Percentiles rank a stretch among this genome's conserved stretches.
Conservation (phyloP, 441 rosid species). For the Gossypium davidsonii region DNA sequence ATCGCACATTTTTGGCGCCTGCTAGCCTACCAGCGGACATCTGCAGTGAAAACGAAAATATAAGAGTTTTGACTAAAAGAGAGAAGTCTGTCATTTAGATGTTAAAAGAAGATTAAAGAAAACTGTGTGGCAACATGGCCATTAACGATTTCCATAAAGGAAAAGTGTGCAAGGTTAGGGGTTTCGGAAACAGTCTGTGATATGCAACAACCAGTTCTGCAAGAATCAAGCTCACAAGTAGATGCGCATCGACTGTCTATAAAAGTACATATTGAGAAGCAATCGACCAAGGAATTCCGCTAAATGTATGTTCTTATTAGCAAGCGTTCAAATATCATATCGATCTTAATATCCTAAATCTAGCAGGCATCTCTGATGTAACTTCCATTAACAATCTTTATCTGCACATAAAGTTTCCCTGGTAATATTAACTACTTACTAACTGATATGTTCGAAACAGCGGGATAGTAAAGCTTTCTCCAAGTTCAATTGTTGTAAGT, state of each 20-base stretch:
- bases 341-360: neutral
- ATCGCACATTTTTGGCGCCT: slow-evolving; percentile 43
- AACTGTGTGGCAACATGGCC: neutral
- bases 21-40: slow-evolving; percentile 37
- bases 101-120: neutral
- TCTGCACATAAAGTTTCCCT: neutral
- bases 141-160: neutral
- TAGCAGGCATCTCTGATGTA: neutral
- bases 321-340: neutral
- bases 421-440: neutral
- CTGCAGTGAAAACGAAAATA: slow-evolving; percentile 32
- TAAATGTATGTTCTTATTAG: neutral
- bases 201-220: neutral
- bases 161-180: neutral
- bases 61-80: neutral
- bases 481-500: neutral
- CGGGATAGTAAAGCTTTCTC: neutral
- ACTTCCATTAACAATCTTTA: neutral
- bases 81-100: neutral
- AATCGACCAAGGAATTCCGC: neutral
- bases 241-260: neutral
- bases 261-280: neutral
- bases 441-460: neutral
- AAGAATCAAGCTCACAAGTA: too few species aligned
- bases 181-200: neutral